Evolutionary conservation across 768 basidiomycete genomes (phyloP).

Genomic region (Harrya chromipes): DNA sequence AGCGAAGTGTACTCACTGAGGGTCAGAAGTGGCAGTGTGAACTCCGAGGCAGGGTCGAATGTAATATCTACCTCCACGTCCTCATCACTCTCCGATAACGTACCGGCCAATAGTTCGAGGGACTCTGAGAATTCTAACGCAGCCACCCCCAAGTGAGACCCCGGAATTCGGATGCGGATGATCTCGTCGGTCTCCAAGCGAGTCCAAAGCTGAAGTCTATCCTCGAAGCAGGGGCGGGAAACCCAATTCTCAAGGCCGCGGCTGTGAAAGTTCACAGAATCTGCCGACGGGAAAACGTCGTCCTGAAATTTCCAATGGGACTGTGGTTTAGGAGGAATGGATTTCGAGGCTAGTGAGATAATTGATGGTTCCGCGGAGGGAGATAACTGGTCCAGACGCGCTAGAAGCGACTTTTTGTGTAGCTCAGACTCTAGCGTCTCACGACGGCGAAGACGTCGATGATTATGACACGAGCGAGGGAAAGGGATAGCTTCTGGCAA

Average conservation of each 20-base stretch:
- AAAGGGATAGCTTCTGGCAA: slow-evolving; percentile 36
- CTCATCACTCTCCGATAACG: slow-evolving; percentile 25
- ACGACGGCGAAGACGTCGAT: slow-evolving; percentile 33
- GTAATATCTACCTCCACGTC: slow-evolving; percentile 4
- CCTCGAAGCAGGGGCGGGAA: slow-evolving; percentile 73
- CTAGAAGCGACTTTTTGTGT: slow-evolving; percentile 51
- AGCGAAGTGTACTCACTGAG: slow-evolving; percentile 16
- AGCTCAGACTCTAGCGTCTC: slow-evolving; percentile 44
- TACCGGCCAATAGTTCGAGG: slow-evolving; percentile 62
- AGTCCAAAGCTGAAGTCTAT: slow-evolving; percentile 57
- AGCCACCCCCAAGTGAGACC: slow-evolving; percentile 57
- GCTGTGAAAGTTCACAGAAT: slow-evolving; percentile 33
- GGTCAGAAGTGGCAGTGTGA: slow-evolving; percentile 14
- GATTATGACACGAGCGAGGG: slow-evolving; percentile 55
- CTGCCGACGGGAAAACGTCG: slow-evolving; percentile 18
- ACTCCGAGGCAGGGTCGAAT: slow-evolving; percentile 18
- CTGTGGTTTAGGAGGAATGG: slow-evolving; percentile 25
- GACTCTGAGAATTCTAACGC: slow-evolving; percentile 68
- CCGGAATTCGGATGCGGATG: slow-evolving; percentile 39
- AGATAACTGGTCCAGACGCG: slow-evolving; percentile 41
- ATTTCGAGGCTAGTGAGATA: slow-evolving; percentile 39
- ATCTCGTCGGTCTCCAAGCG: slow-evolving; percentile 38
- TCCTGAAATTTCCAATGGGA: slow-evolving; percentile 35
- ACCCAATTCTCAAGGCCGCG: slow-evolving; percentile 67
- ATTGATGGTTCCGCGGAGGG: slow-evolving; percentile 44